Conservation (phyloP, 164 flowering plant species). For the Liriodendron chinense region DNA sequence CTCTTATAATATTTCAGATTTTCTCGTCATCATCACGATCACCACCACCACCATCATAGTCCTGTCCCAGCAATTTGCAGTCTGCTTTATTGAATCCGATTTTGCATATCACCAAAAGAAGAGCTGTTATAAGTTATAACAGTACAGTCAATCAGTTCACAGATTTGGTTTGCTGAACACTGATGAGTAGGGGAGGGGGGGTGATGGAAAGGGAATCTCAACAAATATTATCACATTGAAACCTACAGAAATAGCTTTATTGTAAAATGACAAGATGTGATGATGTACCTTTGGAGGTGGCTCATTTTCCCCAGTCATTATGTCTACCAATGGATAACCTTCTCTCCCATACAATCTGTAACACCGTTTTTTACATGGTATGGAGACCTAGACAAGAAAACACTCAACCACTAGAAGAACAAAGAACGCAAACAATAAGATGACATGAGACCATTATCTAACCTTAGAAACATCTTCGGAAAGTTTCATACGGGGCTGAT, state of each 20-base stretch:
- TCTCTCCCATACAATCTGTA: slow-evolving; percentile 92
- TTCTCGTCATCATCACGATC: neutral
- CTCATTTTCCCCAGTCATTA: slow-evolving; percentile 95
- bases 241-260: neutral
- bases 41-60: neutral
- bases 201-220: neutral
- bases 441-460: slow-evolving; percentile 16
- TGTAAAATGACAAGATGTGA: slow-evolving; percentile 7
- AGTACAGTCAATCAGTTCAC: neutral
- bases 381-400: slow-evolving; percentile 68
- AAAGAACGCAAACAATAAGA: slow-evolving; percentile 2
- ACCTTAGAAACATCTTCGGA: slow-evolving; percentile 99
- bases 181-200: neutral
- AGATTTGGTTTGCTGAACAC: neutral
- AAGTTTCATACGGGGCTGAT: slow-evolving; percentile 92
- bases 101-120: neutral
- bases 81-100: neutral
- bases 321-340: slow-evolving; percentile 93
- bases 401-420: slow-evolving; percentile 2
- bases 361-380: slow-evolving; percentile 90
- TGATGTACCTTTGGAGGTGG: slow-evolving; percentile 85
- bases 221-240: neutral
- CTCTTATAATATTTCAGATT: neutral
- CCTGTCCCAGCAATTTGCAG: neutral
- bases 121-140: neutral